Evolutionary conservation across 2,329 filamentous ascomycete genomes (phyloP), one percentile per base, ranked within the genome.

Genomic region (Endoconidiophora laricicola): DNA sequence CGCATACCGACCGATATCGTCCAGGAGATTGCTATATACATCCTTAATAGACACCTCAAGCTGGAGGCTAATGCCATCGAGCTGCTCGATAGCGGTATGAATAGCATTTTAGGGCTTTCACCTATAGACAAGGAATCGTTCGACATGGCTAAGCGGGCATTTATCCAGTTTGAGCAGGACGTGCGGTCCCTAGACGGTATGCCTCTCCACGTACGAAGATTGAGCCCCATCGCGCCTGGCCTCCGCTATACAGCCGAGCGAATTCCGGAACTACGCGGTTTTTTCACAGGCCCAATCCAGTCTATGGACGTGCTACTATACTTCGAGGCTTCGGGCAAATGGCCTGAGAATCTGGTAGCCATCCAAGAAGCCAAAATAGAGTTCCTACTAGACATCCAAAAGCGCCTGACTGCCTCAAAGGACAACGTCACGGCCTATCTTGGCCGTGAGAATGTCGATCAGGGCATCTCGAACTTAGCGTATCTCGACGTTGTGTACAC

Each of bases 331-430:
- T 96, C 91, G 5, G 81, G 79, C 43, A 82, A 86, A 57, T 98
- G 91, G 91, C 91, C 91, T 0, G 88, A 96, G 60, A 86, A 93
- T 60, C 66, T 96, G 6, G 77, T 77, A 3, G 88, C 90, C 4
- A 94, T 96, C 50, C 91, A 98, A 62, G 79, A 87, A 59, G 88
- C 87, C 10, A 98, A 98, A 64, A 76, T 93, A 38, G 91, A 93
- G 3, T 94, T 98, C 60, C 70, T 91, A 3, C 66, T 95, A 3
- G 76, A 80, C 57, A 79, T 94, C 51, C 78, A 80, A 46, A 78
- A 81, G 47, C 72, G 86, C 2, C 67, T 98, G 2, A 71, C 76
- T 49, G 71, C 76, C 16, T 65, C 70, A 2, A 76, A 80, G 23
- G 69, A 74, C 6, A 71, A 69, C 40, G 71, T 86, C 39, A 75